phyloP scores from a whole-genome alignment of 2,329 filamentous ascomycete species.

The Pyricularia grisea region DNA sequence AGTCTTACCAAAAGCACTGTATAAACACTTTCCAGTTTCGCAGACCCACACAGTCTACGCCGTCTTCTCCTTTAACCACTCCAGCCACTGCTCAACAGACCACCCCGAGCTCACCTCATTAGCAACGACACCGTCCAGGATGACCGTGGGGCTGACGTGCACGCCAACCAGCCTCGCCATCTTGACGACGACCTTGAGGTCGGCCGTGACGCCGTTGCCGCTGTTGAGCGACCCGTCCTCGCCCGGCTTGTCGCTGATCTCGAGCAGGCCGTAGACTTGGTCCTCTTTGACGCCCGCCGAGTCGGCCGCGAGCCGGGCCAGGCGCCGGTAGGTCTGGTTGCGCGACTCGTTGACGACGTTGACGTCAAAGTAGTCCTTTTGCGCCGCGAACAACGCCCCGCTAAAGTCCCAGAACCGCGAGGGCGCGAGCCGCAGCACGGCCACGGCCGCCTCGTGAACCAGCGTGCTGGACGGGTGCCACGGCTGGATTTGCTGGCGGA shows the following conservation, averaged over 20 bases:
- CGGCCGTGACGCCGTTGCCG: slow-evolving; percentile 76
- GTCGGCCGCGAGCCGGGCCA: slow-evolving; percentile 62
- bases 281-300: slow-evolving; percentile 61
- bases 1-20: neutral
- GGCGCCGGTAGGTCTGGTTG: slow-evolving; percentile 72
- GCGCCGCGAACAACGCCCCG: slow-evolving; percentile 52
- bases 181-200: slow-evolving; percentile 78
- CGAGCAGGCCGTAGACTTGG: slow-evolving; percentile 60
- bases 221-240: slow-evolving; percentile 62
- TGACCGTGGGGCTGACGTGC: slow-evolving; percentile 84
- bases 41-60: slow-evolving; percentile 17
- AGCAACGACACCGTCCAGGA: slow-evolving; percentile 80
- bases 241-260: slow-evolving; percentile 57
- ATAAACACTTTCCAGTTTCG: neutral
- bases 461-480: slow-evolving; percentile 87
- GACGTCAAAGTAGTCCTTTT: slow-evolving; percentile 76
- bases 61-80: slow-evolving; percentile 60
- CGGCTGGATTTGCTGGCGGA: slow-evolving; percentile 87
- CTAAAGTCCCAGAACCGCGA: slow-evolving; percentile 75
- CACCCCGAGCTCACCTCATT: slow-evolving; percentile 71
- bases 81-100: slow-evolving; percentile 71
- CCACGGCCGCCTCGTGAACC: slow-evolving; percentile 73
- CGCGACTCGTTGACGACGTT: slow-evolving; percentile 74
- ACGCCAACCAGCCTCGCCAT: slow-evolving; percentile 69
- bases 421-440: slow-evolving; percentile 63